Evolutionary conservation across 2,329 filamentous ascomycete species (phyloP), one percentile per base, ranked within the genome.

Genomic region (Triangularia setosa): DNA sequence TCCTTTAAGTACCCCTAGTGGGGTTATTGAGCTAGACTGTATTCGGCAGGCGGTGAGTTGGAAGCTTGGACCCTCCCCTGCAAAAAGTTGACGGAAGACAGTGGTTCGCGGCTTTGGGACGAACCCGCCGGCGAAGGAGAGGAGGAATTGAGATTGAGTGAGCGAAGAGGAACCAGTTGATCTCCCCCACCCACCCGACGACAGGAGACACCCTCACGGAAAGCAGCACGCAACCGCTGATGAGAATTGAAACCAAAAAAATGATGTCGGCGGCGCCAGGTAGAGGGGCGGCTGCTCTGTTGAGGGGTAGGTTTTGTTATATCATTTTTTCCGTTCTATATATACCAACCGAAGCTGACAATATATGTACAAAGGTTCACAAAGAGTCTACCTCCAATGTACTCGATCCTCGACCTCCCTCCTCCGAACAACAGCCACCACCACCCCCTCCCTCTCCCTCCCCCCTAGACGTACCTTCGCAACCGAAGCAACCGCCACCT

Each of bases 241-340:
- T 8, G 40, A 33, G 16, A 59, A 55, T 27, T 25, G 52, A 55
- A 60, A 55, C 6, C n/a, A 60, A 68, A 61, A 56, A 52, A 57
- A 67, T 64, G 65, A 79, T 62, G 65, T 84, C 87, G 85, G 78
- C 82, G 69, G 80, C 82, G 69, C 81, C 83, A 71, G 85, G 84
- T 78, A 84, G 84, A 80, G 84, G 85, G 65, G 78, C 80, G 71
- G 78, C 79, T 68, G 57, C 58, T 30, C 35, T 60, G 6, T 76
- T 83, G 62, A 79, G 79, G 73, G 79, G 86, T 87, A 70, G 63
- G 70, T 64, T 48, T n/a, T 23, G 16, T 58, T 40, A 2, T 61
- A 7, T 23, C 23, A 35, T 12, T 57, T 30, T n/a, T 11, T 9
- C 16, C 18, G 4, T 40, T n/a, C 11, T 28, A 28, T 28, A 28